Percentiles rank a stretch among this genome's conserved stretches.
phyloP scores from a whole-genome alignment of 2,329 filamentous ascomycete species.

The Atkinsonella texensis region DNA sequence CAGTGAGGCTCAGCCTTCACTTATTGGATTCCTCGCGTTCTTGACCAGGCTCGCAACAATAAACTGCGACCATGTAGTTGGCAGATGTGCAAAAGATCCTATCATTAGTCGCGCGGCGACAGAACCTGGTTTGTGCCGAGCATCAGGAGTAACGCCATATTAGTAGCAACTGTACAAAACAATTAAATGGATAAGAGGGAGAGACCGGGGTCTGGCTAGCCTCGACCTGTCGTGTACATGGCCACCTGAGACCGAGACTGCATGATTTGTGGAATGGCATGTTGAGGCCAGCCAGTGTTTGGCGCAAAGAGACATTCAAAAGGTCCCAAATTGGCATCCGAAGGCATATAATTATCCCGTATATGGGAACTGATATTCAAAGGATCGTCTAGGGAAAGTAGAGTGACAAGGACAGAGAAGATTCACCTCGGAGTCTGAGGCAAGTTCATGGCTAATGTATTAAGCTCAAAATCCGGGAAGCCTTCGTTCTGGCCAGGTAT shows the following conservation, averaged over 20 bases:
- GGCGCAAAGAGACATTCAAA: background rate
- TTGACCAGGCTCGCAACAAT: background rate
- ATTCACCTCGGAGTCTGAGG: background rate
- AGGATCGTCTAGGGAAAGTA: background rate
- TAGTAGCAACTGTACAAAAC: background rate
- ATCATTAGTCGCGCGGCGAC: background rate
- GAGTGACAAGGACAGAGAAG: background rate
- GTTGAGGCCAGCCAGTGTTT: background rate
- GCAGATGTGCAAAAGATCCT: background rate
- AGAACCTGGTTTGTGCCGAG: background rate
- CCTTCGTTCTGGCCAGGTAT: slow-evolving; percentile 1
- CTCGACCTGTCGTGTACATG: background rate
- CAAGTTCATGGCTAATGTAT: background rate
- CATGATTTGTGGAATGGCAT: background rate
- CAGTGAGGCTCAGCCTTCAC: background rate
- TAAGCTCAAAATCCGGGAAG: background rate
- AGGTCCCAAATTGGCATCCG: background rate
- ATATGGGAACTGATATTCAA: background rate
- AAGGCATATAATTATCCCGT: background rate
- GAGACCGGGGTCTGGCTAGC: background rate
- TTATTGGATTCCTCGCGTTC: background rate
- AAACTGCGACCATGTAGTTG: background rate
- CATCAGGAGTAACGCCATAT: background rate
- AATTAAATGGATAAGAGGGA: background rate
- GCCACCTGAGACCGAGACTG: background rate